Conservation (phyloP, 768 basidiomycete species). For the Gymnopilus junonius region DNA sequence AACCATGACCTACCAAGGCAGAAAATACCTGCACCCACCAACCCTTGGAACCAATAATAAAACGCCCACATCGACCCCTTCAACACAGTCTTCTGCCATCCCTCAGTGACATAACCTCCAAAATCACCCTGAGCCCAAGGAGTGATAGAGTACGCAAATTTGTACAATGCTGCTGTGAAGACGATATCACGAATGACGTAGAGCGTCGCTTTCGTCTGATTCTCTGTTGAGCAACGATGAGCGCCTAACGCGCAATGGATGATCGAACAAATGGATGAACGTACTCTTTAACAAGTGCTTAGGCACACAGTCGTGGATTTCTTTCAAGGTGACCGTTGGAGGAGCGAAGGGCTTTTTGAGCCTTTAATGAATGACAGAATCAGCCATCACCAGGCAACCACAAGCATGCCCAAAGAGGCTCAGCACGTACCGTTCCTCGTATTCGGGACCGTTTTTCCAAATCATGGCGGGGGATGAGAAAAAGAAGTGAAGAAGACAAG, state of each 20-base stretch:
- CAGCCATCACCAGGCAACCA: not conserved
- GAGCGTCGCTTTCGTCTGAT: conserved; percentile 40
- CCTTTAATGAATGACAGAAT: conserved; percentile 25
- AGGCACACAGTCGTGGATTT: conserved; percentile 59
- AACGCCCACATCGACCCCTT: conserved; percentile 44
- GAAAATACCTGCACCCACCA: conserved; percentile 56
- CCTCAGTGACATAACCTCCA: conserved; percentile 38
- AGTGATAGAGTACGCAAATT: conserved; percentile 46
- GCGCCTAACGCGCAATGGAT: not conserved
- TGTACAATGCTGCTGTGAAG: conserved; percentile 46
- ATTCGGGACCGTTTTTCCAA: conserved; percentile 44
- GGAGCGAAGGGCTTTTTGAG: conserved; percentile 51
- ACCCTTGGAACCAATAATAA: conserved; percentile 57
- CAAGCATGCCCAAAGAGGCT: not conserved
- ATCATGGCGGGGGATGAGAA: conserved; percentile 19
- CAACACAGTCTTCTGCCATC: conserved; percentile 34
- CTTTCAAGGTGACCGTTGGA: conserved; percentile 52
- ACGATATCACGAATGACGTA: conserved; percentile 51
- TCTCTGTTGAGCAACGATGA: conserved; percentile 27
- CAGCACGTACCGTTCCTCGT: conserved; percentile 39
- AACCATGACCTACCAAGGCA: conserved; percentile 44
- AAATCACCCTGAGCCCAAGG: conserved; percentile 42
- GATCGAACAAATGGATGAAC: conserved; percentile 3
- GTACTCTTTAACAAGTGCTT: conserved; percentile 52
- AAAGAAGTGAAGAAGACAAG: conserved; percentile 1